A percentile compares a stretch with the other conserved stretches of the same genome.
Conservation (phyloP, 768 basidiomycete genomes). For the Termitomyces sp. region DNA sequence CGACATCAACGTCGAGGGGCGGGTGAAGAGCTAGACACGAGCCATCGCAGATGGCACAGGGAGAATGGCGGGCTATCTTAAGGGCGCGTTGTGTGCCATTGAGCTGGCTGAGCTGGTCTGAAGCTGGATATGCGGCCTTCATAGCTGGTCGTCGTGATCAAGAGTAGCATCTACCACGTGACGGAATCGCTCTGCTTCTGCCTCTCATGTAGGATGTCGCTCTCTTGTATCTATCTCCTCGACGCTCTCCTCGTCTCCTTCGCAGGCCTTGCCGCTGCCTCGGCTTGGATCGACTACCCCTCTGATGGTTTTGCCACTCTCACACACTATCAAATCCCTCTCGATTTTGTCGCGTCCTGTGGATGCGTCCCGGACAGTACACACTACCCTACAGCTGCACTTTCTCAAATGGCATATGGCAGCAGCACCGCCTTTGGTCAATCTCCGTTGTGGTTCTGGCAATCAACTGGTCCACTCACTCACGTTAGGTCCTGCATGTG, state of each 20-base stretch:
- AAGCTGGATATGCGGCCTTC: constrained; percentile 69
- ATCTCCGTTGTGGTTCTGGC: constrained; percentile 10
- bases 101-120: constrained; percentile 48
- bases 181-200: neutral
- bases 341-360: constrained; percentile 65
- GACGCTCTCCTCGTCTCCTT: constrained; percentile 1
- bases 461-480: constrained; percentile 3
- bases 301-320: constrained; percentile 65
- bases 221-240: constrained; percentile 11
- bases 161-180: constrained; percentile 6
- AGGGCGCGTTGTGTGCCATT: constrained; percentile 52
- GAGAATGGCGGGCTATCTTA: constrained; percentile 83
- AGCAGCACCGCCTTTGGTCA: constrained; percentile 65
- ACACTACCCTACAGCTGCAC: constrained; percentile 75
- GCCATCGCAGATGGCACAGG: constrained; percentile 60
- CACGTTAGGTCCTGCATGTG: constrained; percentile 63
- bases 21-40: constrained; percentile 75
- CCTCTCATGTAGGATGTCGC: constrained; percentile 1
- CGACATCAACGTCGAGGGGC: constrained; percentile 52
- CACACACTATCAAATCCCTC: constrained; percentile 69
- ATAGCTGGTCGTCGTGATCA: constrained; percentile 29
- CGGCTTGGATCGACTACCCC: constrained; percentile 64
- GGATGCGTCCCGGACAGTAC: constrained; percentile 72
- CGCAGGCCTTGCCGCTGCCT: constrained; percentile 8
- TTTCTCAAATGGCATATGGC: constrained; percentile 79